Base-by-base conservation (phyloP, 805 yeast genomes). In the Wickerhamiella brachini region DNA sequence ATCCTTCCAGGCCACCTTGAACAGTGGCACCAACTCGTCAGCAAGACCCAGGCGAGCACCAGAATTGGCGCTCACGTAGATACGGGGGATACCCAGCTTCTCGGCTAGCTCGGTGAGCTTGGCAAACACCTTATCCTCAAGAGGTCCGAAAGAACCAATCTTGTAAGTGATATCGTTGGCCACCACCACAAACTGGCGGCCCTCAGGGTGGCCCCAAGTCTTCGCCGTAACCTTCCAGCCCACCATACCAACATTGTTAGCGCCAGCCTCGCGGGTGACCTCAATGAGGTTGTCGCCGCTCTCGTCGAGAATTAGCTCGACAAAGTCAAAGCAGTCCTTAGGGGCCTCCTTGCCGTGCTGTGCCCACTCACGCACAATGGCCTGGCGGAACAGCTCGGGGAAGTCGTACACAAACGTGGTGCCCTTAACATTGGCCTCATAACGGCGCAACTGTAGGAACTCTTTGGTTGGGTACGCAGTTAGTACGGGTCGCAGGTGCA, bases 21-120 rank as follows among this genome's bases (percentile, higher is more conserved):
- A 88, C 64, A 78, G 76, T 53, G 96, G 93, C 51, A 93, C 76
- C 56, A 93, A 75, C 69, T 93, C 99, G 60, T 93, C 97, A 24
- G 99, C 98, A 66, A 93, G 79, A 65, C 98, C 98, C 57, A 93
- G 85, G 74, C 99, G 81, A 46, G 99, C 99, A 75, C 99, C 99
- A 54, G 97, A 89, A 77, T 93, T 93, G 26, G 98, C 99, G 60
- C 97, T 86, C 60, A 93, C 74, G 71, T 93, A 93, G 52, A 93
- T 78, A 72, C 99, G 78, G 64, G 99, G 99, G 60, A 93, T 81
- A 54, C 98, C 98, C 57, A 81, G 76, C 64, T 78, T 74, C 71
- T 95, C 79, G 34, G 97, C 96, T 59, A 81, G 77, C 63, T 88
- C 94, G 37, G 98, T 93, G 57, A 89, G 95, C 65, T 83, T 81